Conservation (phyloP, 768 basidiomycete species). For the Leccinum subtestaceum region DNA sequence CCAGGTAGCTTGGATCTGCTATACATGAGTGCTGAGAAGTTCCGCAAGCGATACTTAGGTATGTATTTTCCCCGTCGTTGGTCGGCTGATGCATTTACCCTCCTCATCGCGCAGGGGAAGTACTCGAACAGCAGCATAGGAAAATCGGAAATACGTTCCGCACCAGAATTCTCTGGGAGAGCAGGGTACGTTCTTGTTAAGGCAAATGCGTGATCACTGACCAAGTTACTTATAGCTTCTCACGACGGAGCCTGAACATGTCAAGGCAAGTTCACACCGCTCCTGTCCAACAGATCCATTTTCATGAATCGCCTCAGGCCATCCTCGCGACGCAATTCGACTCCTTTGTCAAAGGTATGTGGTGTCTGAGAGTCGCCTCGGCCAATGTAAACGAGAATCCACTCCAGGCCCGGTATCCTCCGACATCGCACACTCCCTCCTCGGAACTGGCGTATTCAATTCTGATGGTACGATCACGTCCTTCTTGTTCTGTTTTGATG, state of each 20-base stretch:
- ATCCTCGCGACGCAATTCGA: conserved; percentile 46
- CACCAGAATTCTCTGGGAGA: conserved; percentile 36
- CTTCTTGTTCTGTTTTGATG: neutral
- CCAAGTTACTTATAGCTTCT: conserved; percentile 33
- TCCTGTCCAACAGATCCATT: neutral
- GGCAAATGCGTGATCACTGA: neutral
- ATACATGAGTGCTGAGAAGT: conserved; percentile 17
- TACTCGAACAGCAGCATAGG: conserved; percentile 21
- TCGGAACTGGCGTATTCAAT: conserved; percentile 62
- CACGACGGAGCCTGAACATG: conserved; percentile 47
- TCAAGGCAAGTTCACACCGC: conserved; percentile 33
- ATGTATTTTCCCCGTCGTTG: conserved; percentile 1
- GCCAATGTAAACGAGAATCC: conserved; percentile 20
- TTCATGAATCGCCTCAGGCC: conserved; percentile 26
- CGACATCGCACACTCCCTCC: conserved; percentile 29
- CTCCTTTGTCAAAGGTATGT: conserved; percentile 40
- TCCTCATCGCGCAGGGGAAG: conserved; percentile 26
- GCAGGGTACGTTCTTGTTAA: conserved; percentile 29
- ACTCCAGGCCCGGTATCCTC: conserved; percentile 13
- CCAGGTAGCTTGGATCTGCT: conserved; percentile 38
- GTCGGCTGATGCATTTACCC: neutral
- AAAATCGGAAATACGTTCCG: conserved; percentile 33
- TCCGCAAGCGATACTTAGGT: conserved; percentile 31
- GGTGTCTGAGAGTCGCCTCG: conserved; percentile 3
- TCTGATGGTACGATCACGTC: conserved; percentile 41